A percentile compares a stretch with the other conserved stretches of the same genome.
These are phyloP conservation scores for Fagopyrum esculentum DNA, from an alignment of 148 eudicot species.

Conservation along the genomic window DNA sequence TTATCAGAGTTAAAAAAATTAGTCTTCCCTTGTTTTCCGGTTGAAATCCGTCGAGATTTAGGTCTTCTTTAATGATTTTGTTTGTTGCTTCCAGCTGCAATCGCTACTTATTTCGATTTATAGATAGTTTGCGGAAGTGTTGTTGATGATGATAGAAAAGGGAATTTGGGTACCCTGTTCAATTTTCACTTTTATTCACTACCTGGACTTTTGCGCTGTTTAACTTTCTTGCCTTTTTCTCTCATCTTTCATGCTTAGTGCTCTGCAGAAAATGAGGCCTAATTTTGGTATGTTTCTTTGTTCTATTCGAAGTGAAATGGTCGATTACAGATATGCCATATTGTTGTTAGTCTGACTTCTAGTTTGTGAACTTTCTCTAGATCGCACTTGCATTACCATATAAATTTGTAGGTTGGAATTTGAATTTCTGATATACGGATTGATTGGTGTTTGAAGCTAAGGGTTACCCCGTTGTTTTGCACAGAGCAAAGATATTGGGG, in stretches of 20 bases:
- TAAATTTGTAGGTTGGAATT: neutral
- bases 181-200: neutral
- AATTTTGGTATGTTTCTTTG: neutral
- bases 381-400: neutral
- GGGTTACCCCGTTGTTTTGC: neutral
- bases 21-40: conserved; percentile 1
- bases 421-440: neutral
- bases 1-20: neutral
- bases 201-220: conserved; percentile 6
- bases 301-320: neutral
- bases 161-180: neutral
- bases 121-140: neutral
- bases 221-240: neutral
- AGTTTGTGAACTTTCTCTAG: neutral
- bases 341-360: neutral
- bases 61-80: neutral
- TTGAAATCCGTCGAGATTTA: neutral
- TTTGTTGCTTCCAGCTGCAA: neutral
- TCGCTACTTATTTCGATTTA: neutral
- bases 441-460: neutral
- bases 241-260: neutral
- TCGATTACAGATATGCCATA: neutral
- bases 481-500: conserved; percentile 7
- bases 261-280: neutral
- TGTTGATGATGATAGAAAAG: neutral